Evolutionary conservation across 1,139 yeast genomes (phyloP).

Genomic region (Diutina siamensis): DNA sequence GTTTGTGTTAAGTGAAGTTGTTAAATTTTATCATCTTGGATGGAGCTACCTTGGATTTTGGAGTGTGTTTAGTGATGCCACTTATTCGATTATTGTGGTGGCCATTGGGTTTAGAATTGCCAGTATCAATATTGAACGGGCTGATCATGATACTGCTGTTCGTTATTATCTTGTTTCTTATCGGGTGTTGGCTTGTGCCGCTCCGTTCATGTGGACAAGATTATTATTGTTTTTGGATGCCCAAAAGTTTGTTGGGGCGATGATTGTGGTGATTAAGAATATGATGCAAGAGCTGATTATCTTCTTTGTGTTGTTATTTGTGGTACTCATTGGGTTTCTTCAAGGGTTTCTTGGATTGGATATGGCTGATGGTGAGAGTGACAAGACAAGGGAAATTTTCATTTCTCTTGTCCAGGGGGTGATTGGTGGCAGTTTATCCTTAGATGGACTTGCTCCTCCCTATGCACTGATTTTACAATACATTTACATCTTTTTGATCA

Average conservation of each 20-base stretch:
- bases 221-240: slow-evolving; percentile 68
- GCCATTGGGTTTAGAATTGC: slow-evolving; percentile 47
- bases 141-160: slow-evolving; percentile 12
- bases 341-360: slow-evolving; percentile 85
- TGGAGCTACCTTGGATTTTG: slow-evolving; percentile 62
- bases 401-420: slow-evolving; percentile 59
- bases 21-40: slow-evolving; percentile 71
- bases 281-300: slow-evolving; percentile 80
- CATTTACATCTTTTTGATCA: slow-evolving; percentile 61
- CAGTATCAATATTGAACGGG: slow-evolving; percentile 23
- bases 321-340: slow-evolving; percentile 68
- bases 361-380: slow-evolving; percentile 75
- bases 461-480: slow-evolving; percentile 72
- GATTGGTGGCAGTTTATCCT: slow-evolving; percentile 60
- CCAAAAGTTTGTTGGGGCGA: slow-evolving; percentile 74
- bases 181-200: slow-evolving; percentile 64
- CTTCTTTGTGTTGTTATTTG: slow-evolving; percentile 61
- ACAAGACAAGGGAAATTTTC: slow-evolving; percentile 56
- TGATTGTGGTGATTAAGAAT: slow-evolving; percentile 74
- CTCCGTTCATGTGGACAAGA: slow-evolving; percentile 84
- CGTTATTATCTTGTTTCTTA: slow-evolving; percentile 54
- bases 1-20: slow-evolving; percentile 51
- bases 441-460: slow-evolving; percentile 68
- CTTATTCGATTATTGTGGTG: slow-evolving; percentile 43
- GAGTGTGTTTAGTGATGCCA: slow-evolving; percentile 64